Evolutionary conservation across 176 grass and related monocot species (phyloP), one percentile per base, ranked within the genome.

Genomic region (Oryza glaberrima): DNA sequence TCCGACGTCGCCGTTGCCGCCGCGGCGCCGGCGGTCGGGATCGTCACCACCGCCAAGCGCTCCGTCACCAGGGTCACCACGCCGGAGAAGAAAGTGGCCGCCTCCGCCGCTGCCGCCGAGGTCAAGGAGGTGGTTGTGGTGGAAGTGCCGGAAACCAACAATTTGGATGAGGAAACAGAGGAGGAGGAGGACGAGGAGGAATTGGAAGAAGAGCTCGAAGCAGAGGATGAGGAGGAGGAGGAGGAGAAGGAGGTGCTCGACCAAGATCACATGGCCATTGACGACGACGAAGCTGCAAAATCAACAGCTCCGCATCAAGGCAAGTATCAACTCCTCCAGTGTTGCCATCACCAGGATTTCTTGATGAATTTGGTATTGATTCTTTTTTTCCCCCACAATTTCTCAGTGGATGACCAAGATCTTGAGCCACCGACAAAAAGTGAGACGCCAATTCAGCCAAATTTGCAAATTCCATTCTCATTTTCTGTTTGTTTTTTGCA

Each of bases 61-160:
- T 43, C 68, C 69, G 41, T 75, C 52, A 65, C 86, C 54, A 67
- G 81, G 76, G 75, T 90, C 36, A 82, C 86, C 75, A 77, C 61
- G 16, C 74, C 54, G 61, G 87, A 92, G 71, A 88, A 76, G 84
- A 70, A 86, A 51, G 75, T 94, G 35, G 80, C 28, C 64, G 16
- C 83, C 3, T 54, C 6, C 0, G 45, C 40, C 30, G 16, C 52
- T 20, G 52, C 83, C 2, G 48, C 75, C 26, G 91, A 86, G 22
- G 90, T 90, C 22, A 90, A 94, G 76, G 91, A 90, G 65, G 88
- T 90, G 44, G 88, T 89, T 22, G 90, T 88, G 52, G 91, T 92
- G 20, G 85, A 92, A 81, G 35, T 67, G 41, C 65, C 65, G 70
- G 88, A 80, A 34, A 9, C 88, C 20, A 85, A 46, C 17, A 19